Percentiles rank a stretch among this genome's conserved stretches.
Evolutionary conservation across 352 stramenopile genomes (phyloP).

Genomic region (Phytophthora colocasiae): DNA sequence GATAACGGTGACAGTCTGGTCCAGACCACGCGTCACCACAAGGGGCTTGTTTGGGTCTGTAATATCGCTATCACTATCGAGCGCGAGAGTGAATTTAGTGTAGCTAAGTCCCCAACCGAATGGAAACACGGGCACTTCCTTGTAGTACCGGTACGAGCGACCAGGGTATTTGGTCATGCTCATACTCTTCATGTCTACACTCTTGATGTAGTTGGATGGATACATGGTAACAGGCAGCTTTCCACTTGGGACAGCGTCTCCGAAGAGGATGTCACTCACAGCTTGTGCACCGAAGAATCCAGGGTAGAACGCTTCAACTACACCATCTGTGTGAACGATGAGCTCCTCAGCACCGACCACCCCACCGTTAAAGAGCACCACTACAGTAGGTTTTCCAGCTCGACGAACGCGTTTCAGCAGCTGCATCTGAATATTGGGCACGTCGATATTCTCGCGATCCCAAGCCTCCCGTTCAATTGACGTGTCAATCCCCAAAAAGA

Average conservation of each 20-base stretch:
- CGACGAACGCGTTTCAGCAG: constrained; percentile 73
- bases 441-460: constrained; percentile 78
- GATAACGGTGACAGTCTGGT: constrained; percentile 58
- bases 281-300: constrained; percentile 85
- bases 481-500: constrained; percentile 88
- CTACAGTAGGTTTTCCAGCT: constrained; percentile 70
- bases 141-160: constrained; percentile 93
- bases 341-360: constrained; percentile 82
- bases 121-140: constrained; percentile 85
- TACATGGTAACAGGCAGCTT: constrained; percentile 92
- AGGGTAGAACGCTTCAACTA: constrained; percentile 87
- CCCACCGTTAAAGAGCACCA: constrained; percentile 91
- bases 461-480: constrained; percentile 76
- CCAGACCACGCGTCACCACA: constrained; percentile 42
- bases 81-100: constrained; percentile 74
- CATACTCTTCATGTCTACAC: constrained; percentile 89
- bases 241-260: constrained; percentile 77
- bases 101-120: constrained; percentile 94
- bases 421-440: constrained; percentile 79
- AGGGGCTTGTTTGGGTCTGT: constrained; percentile 21
- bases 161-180: constrained; percentile 91
- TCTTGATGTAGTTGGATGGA: constrained; percentile 74
- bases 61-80: constrained; percentile 11
- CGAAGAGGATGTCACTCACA: constrained; percentile 86
- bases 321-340: constrained; percentile 61